These are phyloP conservation scores for Polyporus arcularius DNA, from an alignment of 768 basidiomycete species.

Conservation along the genomic window DNA sequence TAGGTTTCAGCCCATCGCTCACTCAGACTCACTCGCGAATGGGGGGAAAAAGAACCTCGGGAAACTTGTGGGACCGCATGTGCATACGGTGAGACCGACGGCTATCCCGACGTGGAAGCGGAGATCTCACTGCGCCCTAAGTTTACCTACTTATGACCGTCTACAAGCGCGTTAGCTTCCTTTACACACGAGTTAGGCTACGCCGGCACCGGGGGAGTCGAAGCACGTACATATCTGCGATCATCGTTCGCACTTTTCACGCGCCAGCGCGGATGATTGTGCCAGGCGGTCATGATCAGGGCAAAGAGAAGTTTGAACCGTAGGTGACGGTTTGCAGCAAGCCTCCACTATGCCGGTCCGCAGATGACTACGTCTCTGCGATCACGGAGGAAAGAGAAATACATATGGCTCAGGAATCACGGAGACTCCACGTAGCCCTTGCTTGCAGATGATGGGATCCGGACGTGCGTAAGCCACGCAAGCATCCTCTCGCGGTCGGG, in stretches of 20 bases:
- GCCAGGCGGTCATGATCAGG: not conserved
- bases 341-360: not conserved
- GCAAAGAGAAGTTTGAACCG: not conserved
- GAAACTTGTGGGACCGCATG: slow-evolving; percentile 8
- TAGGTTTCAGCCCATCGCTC: not conserved
- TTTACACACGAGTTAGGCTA: slow-evolving; percentile 13
- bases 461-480: too few relatives aligned
- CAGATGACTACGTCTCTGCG: slow-evolving; percentile 3
- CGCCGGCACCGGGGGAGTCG: not conserved
- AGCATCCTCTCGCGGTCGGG: not conserved
- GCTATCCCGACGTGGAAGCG: too few relatives aligned
- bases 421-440: not conserved
- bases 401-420: not conserved
- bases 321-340: not conserved
- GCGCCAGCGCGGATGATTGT: too few relatives aligned
- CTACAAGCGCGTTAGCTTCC: not conserved
- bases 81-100: not conserved
- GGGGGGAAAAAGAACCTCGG: not conserved
- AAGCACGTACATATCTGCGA: slow-evolving; percentile 3
- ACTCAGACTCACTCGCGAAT: not conserved
- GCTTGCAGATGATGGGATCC: not conserved
- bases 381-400: not conserved
- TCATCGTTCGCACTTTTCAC: slow-evolving; percentile 4
- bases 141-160: too few relatives aligned
- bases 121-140: too few relatives aligned